Evolutionary conservation across 805 yeast genomes (phyloP), one percentile per base, ranked within the genome.

Genomic region (Spathaspora boniae): DNA sequence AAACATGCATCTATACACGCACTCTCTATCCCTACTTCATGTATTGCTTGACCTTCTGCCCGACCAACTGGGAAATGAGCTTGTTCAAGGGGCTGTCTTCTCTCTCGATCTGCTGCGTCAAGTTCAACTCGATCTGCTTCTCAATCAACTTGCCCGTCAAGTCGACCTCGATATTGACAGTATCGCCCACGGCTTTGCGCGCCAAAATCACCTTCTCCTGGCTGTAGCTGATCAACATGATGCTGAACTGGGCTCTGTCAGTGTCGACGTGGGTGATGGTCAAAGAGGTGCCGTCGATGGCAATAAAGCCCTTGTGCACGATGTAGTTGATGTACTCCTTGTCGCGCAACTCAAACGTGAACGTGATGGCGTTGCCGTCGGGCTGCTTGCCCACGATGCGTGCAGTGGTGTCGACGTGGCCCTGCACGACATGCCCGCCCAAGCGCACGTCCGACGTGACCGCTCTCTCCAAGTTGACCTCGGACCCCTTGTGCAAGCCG

Each of bases 391-490:
- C 56, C 2, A 72, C 70, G 26, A 91, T 82, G 23, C 56, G 58
- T 2, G 96, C 96, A 23, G 82, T 72, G 0, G 96, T 86, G 56
- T 93, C 99, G 19, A 93, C 87, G 63, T 93, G 99, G 5, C 98
- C 99, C 52, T 93, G 98, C 2, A 93, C 99, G 44, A 91, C 77
- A 59, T 93, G 99, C 1, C 99, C 99, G 16, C 99, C 99, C 51
- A 89, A 78, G 44, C 98, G 70, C 5, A 80, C 86, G 35, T 85
- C 86, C 9, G 79, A 78, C 67, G 80, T 68, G 21, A 93, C 87
- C 0, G 99, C 99, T 40, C 99, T 71, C 58, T 93, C 99, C 42
- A 91, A 67, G 55, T 93, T 91, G 15, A 93, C 96, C 40, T 69
- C 71, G 14, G 74, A 56, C 2, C 86, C 89, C 2, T 38, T 31